phyloP scores from a whole-genome alignment of 2,329 filamentous ascomycete species.

The Fragosphaeria purpurea region DNA sequence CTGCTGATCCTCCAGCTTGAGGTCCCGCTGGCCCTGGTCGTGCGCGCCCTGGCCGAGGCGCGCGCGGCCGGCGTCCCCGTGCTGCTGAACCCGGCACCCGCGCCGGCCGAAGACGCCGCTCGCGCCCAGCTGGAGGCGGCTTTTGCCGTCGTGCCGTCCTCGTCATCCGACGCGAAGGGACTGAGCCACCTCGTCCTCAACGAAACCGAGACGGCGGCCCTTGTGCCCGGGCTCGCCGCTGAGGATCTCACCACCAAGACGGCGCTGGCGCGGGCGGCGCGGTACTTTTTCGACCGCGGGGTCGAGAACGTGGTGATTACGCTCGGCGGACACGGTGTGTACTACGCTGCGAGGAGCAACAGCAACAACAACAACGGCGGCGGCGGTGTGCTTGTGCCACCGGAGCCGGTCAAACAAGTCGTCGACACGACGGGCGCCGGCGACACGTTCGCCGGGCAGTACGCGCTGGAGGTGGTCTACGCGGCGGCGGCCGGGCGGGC shows the following conservation, averaged over 20 bases:
- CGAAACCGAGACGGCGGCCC: constrained; percentile 59
- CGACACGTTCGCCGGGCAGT: constrained; percentile 87
- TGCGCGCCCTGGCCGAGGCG: constrained; percentile 36
- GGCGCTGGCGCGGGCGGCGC: constrained; percentile 27
- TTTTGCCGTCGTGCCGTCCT: constrained; percentile 7
- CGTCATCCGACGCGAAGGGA: constrained; percentile 15
- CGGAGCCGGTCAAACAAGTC: constrained; percentile 57
- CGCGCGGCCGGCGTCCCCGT: constrained; percentile 35
- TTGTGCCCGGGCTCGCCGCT: constrained; percentile 38
- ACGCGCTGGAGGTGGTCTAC: constrained; percentile 62
- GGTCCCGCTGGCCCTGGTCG: constrained; percentile 42
- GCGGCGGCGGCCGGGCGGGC: constrained; percentile 17
- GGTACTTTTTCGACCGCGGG: constrained; percentile 50
- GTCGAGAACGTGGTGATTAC: constrained; percentile 75
- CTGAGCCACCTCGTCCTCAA: constrained; percentile 63
- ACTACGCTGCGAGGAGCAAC: constrained; percentile 40
- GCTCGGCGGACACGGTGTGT: constrained; percentile 70
- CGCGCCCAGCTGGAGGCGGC: constrained; percentile 50
- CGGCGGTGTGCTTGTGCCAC: constrained; percentile 42
- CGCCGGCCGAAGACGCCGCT: constrained; percentile 46
- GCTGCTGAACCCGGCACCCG: constrained; percentile 63
- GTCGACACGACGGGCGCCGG: constrained; percentile 91
- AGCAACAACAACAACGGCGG: constrained; percentile 20
- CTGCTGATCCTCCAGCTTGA: constrained; percentile 53
- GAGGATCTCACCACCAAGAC: constrained; percentile 21